Evolutionary conservation across 2,329 filamentous ascomycete genomes (phyloP).

Genomic region (Exophiala calicioides): DNA sequence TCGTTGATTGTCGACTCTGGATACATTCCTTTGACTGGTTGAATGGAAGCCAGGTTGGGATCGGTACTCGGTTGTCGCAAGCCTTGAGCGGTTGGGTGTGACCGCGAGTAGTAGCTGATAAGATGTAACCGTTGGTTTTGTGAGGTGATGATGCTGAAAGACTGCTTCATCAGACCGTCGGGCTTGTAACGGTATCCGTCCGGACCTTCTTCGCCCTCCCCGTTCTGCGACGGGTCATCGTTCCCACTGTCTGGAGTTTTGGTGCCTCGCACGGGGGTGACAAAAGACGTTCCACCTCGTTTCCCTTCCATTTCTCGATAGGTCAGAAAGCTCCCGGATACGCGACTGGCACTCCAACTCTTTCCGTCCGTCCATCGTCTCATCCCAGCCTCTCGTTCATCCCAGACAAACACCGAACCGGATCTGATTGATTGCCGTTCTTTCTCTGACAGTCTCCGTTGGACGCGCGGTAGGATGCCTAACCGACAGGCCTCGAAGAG

Average conservation of each 20-base stretch:
- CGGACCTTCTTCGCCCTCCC: constrained; percentile 68
- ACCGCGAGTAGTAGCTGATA: constrained; percentile 93
- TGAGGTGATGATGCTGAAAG: constrained; percentile 96
- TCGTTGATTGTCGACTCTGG: constrained; percentile 93
- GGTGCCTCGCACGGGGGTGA: constrained; percentile 57
- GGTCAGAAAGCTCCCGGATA: constrained; percentile 95
- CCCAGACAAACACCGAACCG: constrained; percentile 99
- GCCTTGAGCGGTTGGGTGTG: constrained; percentile 69
- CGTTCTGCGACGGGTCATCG: constrained; percentile 72
- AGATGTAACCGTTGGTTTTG: constrained; percentile 89
- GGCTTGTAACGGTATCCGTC: constrained; percentile 94
- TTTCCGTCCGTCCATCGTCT: constrained; percentile 98
- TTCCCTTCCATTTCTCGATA: constrained; percentile 99
- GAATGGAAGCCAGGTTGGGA: constrained; percentile 74
- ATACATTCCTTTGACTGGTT: constrained; percentile 92
- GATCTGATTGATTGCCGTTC: constrained; percentile 94
- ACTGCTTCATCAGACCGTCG: constrained; percentile 98
- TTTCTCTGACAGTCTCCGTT: constrained; percentile 91
- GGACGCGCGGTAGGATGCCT: constrained; percentile 85
- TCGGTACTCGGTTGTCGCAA: constrained; percentile 82
- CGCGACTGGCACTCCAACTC: constrained; percentile 96
- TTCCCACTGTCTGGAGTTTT: constrained; percentile 85
- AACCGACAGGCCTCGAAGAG: constrained; percentile 96
- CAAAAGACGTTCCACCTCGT: constrained; percentile 73
- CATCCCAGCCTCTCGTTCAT: constrained; percentile 98